These are phyloP conservation scores for Kodamaea suecica DNA, from an alignment of 1,139 yeast species.

Conservation along the genomic window DNA sequence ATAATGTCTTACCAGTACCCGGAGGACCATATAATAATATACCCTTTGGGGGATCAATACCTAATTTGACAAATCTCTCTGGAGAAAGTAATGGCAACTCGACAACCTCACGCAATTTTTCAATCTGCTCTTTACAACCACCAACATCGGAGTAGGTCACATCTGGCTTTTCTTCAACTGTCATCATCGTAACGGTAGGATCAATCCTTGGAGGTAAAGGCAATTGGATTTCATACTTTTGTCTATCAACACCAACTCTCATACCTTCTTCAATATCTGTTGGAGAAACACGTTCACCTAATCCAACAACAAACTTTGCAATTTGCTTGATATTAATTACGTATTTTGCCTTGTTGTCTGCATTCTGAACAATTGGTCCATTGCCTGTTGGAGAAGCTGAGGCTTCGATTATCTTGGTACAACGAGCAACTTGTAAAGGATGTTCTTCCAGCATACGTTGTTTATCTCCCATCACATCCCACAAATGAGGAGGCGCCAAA, in stretches of 20 bases:
- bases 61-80: slow-evolving; percentile 91
- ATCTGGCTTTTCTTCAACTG: slow-evolving; percentile 97
- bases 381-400: slow-evolving; percentile 32
- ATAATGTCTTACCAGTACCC: slow-evolving; percentile 95
- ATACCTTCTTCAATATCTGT: slow-evolving; percentile 99
- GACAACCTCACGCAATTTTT: slow-evolving; percentile 93
- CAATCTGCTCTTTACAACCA: slow-evolving; percentile 97
- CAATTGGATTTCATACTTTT: slow-evolving; percentile 91
- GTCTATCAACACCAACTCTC: slow-evolving; percentile 98
- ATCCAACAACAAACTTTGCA: slow-evolving; percentile 94
- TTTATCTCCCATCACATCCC: slow-evolving; percentile 98
- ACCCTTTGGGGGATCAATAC: slow-evolving; percentile 98
- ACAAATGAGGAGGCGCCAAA: slow-evolving; percentile 87
- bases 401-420: slow-evolving; percentile 90
- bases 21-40: slow-evolving; percentile 96
- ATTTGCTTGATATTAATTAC: slow-evolving; percentile 96
- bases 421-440: slow-evolving; percentile 96
- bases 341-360: slow-evolving; percentile 84
- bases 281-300: slow-evolving; percentile 95
- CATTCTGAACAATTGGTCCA: slow-evolving; percentile 46
- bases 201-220: slow-evolving; percentile 98
- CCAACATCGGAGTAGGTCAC: slow-evolving; percentile 91
- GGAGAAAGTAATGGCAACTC: slow-evolving; percentile 93
- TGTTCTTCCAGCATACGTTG: slow-evolving; percentile 92
- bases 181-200: slow-evolving; percentile 99